Percentiles rank a stretch among this genome's conserved stretches.
phyloP scores from a whole-genome alignment of 371 early-diverging fungal species.

The Mucor velutinosus region DNA sequence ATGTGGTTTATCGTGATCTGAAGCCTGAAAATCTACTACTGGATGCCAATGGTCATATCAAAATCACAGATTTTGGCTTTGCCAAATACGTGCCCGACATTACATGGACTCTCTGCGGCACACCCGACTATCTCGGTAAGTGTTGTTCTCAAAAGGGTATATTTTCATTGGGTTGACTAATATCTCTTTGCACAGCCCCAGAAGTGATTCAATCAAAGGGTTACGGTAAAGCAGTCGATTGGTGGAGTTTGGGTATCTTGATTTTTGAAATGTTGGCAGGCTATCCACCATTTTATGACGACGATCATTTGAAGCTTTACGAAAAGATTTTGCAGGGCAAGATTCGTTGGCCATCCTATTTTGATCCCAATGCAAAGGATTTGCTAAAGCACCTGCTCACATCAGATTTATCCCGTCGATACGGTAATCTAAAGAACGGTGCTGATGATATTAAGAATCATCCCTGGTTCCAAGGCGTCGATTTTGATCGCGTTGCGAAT shows the following conservation, averaged over 20 bases:
- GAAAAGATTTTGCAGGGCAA: constrained; percentile 92
- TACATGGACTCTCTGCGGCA: constrained; percentile 96
- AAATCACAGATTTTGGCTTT: constrained; percentile 97
- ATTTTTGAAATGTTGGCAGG: constrained; percentile 93
- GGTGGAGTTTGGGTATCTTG: constrained; percentile 98
- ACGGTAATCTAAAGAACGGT: constrained; percentile 91
- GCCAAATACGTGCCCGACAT: constrained; percentile 64
- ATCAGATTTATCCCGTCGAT: constrained; percentile 87
- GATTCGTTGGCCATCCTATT: constrained; percentile 86
- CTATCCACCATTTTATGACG: constrained; percentile 97
- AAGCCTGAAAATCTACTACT: constrained; percentile 89
- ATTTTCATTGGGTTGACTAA: neutral
- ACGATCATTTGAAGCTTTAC: constrained; percentile 92
- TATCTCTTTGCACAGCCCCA: constrained; percentile 64
- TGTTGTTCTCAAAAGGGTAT: neutral
- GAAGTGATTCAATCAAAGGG: constrained; percentile 98
- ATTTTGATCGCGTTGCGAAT: constrained; percentile 81
- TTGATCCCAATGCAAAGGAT: constrained; percentile 90
- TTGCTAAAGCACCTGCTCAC: constrained; percentile 86
- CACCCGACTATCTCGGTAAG: constrained; percentile 89
- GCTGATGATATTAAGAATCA: constrained; percentile 91
- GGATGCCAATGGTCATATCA: constrained; percentile 87
- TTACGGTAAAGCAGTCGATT: constrained; percentile 97
- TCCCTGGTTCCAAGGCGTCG: constrained; percentile 93
- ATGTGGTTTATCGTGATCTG: constrained; percentile 86